Base-by-base conservation (phyloP, 106 monocot genomes). In the Acanthochlamys bracteata region DNA sequence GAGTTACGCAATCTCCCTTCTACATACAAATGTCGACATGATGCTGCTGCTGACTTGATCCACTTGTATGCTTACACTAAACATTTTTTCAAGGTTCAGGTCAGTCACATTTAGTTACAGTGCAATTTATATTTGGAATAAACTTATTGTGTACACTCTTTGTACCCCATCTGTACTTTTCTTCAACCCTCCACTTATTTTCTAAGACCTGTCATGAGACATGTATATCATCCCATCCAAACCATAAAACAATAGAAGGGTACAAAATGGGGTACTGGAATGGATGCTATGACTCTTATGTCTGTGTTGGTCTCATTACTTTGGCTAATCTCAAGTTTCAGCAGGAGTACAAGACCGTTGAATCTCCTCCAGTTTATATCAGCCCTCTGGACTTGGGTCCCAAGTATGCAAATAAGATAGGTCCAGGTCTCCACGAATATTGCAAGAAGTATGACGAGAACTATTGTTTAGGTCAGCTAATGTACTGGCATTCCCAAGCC, bases 371-470 rank as follows among this genome's bases (percentile, higher is more conserved):
- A 41, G 90, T 96, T 57, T 88, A 88, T 76, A 96, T 96, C 57
- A 96, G 91, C 65, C 85, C 91, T 39, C 85, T 96, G 24, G 96
- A 96, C 64, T 69, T 96, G 55, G 96, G 96, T 55, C 96, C 96
- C 20, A 96, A 91, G 54, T 96, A 85, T 67, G 78, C 66, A 14
- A 83, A 91, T 41, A 91, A 80, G 74, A 83, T 88, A 78, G 90
- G 85, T 0, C 69, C 96, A 16, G 86, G 89, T 13, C 86, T 94
- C 70, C 75, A 86, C 24, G 93, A 90, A 65, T 96, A 91, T 60
- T 83, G 84, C 78, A 96, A 96, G 67, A 78, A 72, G n/a, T 96
- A 96, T 56, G 75, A 78, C 24, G 76, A 84, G 61, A 90, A 85
- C 47, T 96, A 96, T 60, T 91, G 90, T 69, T 78, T 96, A 69